These are phyloP conservation scores for Solidago caesia DNA, from an alignment of 129 eudicot species.

Conservation along the genomic window DNA sequence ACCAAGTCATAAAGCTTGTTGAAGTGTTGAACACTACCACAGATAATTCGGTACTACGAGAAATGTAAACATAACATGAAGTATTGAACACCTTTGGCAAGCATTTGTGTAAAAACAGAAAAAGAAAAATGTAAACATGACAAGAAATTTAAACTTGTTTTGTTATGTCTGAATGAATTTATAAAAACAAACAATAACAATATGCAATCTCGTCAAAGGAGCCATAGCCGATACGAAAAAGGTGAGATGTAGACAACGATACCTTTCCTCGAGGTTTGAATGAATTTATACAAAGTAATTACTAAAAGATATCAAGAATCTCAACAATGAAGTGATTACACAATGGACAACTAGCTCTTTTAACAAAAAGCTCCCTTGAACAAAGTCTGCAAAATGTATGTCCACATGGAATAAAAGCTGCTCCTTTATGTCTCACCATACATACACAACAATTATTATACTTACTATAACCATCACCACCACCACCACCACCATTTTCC, in stretches of 20 bases:
- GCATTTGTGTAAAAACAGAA: too few relatives aligned
- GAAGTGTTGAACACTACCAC: too few relatives aligned
- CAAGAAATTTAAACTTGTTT: too few relatives aligned
- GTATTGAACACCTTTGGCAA: too few relatives aligned
- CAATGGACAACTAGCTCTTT: slow-evolving; percentile 82
- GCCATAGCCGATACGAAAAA: neutral
- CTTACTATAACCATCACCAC: slow-evolving; percentile 37
- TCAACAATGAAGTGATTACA: slow-evolving; percentile 79
- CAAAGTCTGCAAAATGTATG: slow-evolving; percentile 91
- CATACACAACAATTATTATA: slow-evolving; percentile 73
- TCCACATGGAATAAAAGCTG: slow-evolving; percentile 92
- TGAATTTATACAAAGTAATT: neutral
- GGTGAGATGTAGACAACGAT: too few relatives aligned
- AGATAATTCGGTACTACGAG: too few relatives aligned
- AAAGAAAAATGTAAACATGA: too few relatives aligned
- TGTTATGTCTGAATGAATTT: neutral
- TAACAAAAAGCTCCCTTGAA: slow-evolving; percentile 78
- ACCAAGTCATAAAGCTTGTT: too few relatives aligned
- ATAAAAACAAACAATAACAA: neutral
- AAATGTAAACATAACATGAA: too few relatives aligned
- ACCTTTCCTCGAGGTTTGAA: too few relatives aligned
- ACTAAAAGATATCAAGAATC: slow-evolving; percentile 88
- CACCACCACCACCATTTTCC: slow-evolving; percentile 34
- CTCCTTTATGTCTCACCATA: slow-evolving; percentile 89
- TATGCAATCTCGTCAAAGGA: neutral